Percentiles rank a stretch among this genome's conserved stretches.
These are phyloP conservation scores for Paraconiothyrium sp. DNA, from an alignment of 2,329 filamentous ascomycete species.

Conservation along the genomic window DNA sequence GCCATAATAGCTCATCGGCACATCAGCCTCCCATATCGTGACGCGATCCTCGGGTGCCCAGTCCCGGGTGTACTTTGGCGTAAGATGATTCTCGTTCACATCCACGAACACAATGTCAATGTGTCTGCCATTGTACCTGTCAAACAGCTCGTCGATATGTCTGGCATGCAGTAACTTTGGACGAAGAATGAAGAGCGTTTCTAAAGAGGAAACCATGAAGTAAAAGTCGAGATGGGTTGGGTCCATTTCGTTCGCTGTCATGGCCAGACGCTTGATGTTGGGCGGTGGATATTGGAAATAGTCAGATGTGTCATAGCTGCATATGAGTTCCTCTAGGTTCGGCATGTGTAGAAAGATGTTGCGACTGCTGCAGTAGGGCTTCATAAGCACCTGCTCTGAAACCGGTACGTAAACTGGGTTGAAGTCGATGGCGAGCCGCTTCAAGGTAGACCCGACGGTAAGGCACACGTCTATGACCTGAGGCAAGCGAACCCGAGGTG, in stretches of 20 bases:
- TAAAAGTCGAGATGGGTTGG: constrained; percentile 28
- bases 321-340: constrained; percentile 38
- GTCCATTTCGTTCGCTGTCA: constrained; percentile 29
- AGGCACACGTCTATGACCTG: constrained; percentile 36
- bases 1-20: constrained; percentile 40
- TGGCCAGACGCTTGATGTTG: constrained; percentile 38
- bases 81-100: constrained; percentile 35
- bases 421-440: constrained; percentile 35
- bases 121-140: constrained; percentile 28
- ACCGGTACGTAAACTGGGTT: constrained; percentile 26
- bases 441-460: constrained; percentile 30
- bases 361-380: constrained; percentile 20
- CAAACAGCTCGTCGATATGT: constrained; percentile 32
- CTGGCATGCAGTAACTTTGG: constrained; percentile 22
- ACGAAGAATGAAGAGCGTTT: constrained; percentile 31
- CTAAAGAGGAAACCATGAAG: constrained; percentile 28
- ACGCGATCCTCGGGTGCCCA: constrained; percentile 35
- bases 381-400: constrained; percentile 23
- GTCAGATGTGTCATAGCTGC: constrained; percentile 32
- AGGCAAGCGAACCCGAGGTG: constrained; percentile 32
- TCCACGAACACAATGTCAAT: constrained; percentile 40
- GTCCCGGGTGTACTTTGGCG: constrained; percentile 28
- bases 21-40: constrained; percentile 39
- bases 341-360: constrained; percentile 38
- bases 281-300: constrained; percentile 36